A percentile compares a stretch with the other conserved stretches of the same genome.
Evolutionary conservation across 208 protist species (phyloP).

Genomic region (Tritrichomonas foetus): DNA sequence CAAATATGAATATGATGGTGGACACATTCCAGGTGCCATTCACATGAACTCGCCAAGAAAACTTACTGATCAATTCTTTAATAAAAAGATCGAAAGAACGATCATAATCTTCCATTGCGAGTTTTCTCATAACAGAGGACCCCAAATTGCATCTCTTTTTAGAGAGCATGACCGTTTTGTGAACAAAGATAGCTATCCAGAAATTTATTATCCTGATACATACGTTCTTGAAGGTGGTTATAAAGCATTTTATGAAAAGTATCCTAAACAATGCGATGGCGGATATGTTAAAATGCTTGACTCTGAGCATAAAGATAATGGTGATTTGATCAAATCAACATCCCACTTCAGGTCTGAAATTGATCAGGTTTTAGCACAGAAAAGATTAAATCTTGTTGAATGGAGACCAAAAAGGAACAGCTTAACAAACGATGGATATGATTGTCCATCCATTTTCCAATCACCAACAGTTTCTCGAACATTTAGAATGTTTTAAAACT

Average conservation of each 20-base stretch:
- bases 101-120: constrained; percentile 42
- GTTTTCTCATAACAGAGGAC: constrained; percentile 46
- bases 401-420: too few relatives aligned
- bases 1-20: constrained; percentile 48
- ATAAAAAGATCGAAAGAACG: neutral
- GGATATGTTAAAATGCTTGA: neutral
- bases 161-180: neutral
- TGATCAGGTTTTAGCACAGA: too few relatives aligned
- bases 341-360: neutral
- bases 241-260: neutral
- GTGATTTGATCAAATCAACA: neutral
- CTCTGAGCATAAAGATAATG: neutral
- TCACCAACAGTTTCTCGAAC: too few relatives aligned
- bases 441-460: too few relatives aligned
- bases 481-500: too few relatives aligned
- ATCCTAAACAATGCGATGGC: neutral
- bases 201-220: neutral
- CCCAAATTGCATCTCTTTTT: neutral
- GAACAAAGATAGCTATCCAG: neutral
- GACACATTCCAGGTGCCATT: constrained; percentile 39
- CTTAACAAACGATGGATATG: too few relatives aligned
- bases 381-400: too few relatives aligned
- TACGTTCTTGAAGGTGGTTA: neutral
- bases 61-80: neutral
- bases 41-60: constrained; percentile 6